Percentiles rank a stretch among this genome's conserved stretches.
Conservation (phyloP, 768 basidiomycete species). For the Boletellus emodensis region DNA sequence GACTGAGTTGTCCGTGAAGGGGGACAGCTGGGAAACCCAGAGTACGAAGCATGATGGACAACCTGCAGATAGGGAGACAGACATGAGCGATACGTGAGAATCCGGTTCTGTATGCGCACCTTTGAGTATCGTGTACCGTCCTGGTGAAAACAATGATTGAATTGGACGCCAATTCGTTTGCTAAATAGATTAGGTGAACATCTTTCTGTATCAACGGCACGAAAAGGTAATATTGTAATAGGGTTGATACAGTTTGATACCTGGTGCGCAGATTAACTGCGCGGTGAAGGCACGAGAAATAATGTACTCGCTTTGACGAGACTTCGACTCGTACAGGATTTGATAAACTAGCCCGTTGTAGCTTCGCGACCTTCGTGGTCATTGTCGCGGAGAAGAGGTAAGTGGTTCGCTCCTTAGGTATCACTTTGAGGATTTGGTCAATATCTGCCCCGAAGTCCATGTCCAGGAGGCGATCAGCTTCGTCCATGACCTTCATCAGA, state of each 20-base stretch:
- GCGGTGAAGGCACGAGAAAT: neutral
- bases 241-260: conserved; percentile 94
- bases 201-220: conserved; percentile 92
- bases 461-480: conserved; percentile 92
- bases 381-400: conserved; percentile 98
- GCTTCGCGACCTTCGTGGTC: conserved; percentile 96
- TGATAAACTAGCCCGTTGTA: conserved; percentile 88
- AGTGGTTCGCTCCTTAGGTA: conserved; percentile 91
- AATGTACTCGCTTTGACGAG: conserved; percentile 70
- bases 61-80: conserved; percentile 35
- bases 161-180: conserved; percentile 85
- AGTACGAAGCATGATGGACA: conserved; percentile 85
- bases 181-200: conserved; percentile 81
- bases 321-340: conserved; percentile 96
- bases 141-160: conserved; percentile 96
- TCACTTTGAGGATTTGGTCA: conserved; percentile 92
- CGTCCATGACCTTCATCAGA: conserved; percentile 79
- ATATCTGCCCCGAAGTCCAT: conserved; percentile 96
- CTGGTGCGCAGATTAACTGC: conserved; percentile 37
- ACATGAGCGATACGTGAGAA: neutral
- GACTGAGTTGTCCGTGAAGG: conserved; percentile 90
- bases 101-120: conserved; percentile 37
- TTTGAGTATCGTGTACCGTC: conserved; percentile 90
- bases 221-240: conserved; percentile 94
- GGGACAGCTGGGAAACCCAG: conserved; percentile 95